These are phyloP conservation scores for Flaveria sonorensis DNA, from an alignment of 129 eudicot species.

Conservation along the genomic window DNA sequence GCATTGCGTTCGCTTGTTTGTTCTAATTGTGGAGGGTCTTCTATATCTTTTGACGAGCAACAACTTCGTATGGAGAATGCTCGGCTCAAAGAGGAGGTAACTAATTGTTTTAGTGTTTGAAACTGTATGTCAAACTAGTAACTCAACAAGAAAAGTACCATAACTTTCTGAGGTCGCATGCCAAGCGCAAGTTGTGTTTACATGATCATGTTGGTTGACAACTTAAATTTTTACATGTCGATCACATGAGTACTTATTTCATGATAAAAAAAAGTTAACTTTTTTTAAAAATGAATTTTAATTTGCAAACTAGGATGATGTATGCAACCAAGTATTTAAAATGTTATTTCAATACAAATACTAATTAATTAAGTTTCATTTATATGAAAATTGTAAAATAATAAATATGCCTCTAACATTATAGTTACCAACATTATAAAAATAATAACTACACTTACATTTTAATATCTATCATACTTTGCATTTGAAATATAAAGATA, in stretches of 20 bases:
- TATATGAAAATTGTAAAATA: background rate
- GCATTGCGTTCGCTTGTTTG: conserved; percentile 69
- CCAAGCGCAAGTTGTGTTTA: no score
- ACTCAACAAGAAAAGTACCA: background rate
- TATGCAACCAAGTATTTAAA: no score
- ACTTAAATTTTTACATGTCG: no score
- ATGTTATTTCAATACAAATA: no score
- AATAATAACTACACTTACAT: background rate
- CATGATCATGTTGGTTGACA: background rate
- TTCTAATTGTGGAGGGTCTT: conserved; percentile 87
- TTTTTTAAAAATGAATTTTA: no score
- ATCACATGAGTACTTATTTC: no score
- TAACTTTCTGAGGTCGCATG: no score
- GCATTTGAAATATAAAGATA: no score
- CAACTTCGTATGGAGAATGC: conserved; percentile 93
- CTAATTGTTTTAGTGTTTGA: background rate
- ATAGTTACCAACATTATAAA: no score
- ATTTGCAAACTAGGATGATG: no score
- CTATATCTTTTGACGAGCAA: conserved; percentile 80
- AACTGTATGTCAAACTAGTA: background rate
- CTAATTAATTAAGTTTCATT: background rate
- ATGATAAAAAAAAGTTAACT: no score
- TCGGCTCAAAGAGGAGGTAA: conserved; percentile 95
- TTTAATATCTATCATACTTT: no score
- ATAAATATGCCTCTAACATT: background rate